Conservation (phyloP, 1,284 basidiomycete species). For the Trichosporon sp. region DNA sequence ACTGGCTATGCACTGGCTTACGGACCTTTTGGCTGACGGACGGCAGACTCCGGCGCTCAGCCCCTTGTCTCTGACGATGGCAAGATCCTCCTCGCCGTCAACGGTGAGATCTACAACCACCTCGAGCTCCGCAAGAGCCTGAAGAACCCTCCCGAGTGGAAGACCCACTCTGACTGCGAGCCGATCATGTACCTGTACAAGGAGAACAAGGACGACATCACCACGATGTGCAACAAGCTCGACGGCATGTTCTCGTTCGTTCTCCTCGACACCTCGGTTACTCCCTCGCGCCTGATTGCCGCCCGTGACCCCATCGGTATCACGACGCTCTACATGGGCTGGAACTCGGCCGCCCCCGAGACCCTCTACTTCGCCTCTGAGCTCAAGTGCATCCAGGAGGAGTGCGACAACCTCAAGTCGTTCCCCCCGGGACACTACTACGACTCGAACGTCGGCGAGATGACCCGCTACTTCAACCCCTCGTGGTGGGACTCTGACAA, state of each 20-base stretch:
- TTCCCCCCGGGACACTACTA: conserved; percentile 98
- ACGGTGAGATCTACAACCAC: conserved; percentile 99
- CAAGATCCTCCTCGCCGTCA: conserved; percentile 85
- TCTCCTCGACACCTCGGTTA: conserved; percentile 86
- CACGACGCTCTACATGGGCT: conserved; percentile 97
- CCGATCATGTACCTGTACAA: conserved; percentile 78
- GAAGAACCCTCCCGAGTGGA: conserved; percentile 74
- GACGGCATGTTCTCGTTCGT: conserved; percentile 99
- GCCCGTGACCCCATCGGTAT: conserved; percentile 97
- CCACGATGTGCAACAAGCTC: conserved; percentile 72
- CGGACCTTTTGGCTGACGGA: conserved; percentile 18
- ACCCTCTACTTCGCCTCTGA: conserved; percentile 93
- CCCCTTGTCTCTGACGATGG: conserved; percentile 87
- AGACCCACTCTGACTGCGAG: conserved; percentile 98
- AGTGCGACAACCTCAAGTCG: conserved; percentile 91
- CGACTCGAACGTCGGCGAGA: conserved; percentile 76
- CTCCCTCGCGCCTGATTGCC: conserved; percentile 87
- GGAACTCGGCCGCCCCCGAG: conserved; percentile 80
- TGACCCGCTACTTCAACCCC: conserved; percentile 80
- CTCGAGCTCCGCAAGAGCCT: conserved; percentile 74
- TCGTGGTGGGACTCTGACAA: conserved; percentile 82
- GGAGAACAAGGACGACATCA: conserved; percentile 82
- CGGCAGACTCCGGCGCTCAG: conserved; percentile 90
- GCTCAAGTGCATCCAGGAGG: conserved; percentile 87
- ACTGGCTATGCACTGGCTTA: background rate